Percentiles rank a stretch among this genome's conserved stretches.
Conservation (phyloP, 805 yeast species). For the Zygosaccharomyces siamensis region DNA sequence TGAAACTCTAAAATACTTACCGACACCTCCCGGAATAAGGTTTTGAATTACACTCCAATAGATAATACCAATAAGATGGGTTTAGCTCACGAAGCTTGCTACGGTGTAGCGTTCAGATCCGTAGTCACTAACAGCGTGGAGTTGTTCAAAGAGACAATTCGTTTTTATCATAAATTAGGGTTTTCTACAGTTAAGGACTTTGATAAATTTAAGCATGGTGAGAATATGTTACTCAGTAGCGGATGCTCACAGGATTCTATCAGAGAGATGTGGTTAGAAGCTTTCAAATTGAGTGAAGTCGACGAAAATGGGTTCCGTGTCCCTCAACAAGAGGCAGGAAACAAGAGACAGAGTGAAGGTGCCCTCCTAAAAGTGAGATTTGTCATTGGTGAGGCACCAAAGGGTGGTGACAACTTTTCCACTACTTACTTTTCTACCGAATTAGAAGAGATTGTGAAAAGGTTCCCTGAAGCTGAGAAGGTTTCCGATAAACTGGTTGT, state of each 20-base stretch:
- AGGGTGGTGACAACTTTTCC: conserved; percentile 25
- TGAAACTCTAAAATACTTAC: not conserved
- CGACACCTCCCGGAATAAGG: not conserved
- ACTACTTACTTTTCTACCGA: conserved; percentile 42
- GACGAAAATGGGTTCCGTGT: conserved; percentile 56
- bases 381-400: conserved; percentile 33
- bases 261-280: conserved; percentile 68
- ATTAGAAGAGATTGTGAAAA: conserved; percentile 27
- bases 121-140: conserved; percentile 50
- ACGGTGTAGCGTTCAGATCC: conserved; percentile 54
- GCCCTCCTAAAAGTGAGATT: conserved; percentile 46
- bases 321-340: conserved; percentile 44
- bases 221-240: conserved; percentile 32
- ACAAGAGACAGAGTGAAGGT: conserved; percentile 41
- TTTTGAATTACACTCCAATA: not conserved
- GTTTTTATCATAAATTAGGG: conserved; percentile 59
- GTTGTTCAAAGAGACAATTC: conserved; percentile 43
- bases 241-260: conserved; percentile 66
- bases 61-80: conserved; percentile 8
- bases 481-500: conserved; percentile 27
- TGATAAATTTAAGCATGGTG: conserved; percentile 44
- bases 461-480: conserved; percentile 24
- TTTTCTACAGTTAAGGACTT: conserved; percentile 56
- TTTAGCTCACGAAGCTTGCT: conserved; percentile 28
- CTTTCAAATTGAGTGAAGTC: conserved; percentile 57